phyloP scores from a whole-genome alignment of 352 stramenopile species.

The Phytophthora sansomeana region DNA sequence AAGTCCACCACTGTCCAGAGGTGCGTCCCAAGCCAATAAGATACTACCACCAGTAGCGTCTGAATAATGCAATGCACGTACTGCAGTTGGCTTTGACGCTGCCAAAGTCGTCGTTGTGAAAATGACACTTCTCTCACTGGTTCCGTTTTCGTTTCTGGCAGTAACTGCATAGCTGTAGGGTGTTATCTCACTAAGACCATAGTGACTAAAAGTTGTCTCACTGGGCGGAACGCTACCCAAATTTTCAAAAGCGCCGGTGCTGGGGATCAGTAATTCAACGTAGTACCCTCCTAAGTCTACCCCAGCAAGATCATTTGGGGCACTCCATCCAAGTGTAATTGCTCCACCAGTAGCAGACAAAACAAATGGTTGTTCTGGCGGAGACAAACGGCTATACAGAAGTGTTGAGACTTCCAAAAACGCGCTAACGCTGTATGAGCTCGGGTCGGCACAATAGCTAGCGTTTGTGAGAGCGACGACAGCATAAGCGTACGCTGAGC shows the following conservation, averaged over 20 bases:
- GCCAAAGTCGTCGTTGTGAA: constrained; percentile 24
- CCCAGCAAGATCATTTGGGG: constrained; percentile 60
- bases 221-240: constrained; percentile 11
- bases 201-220: constrained; percentile 48
- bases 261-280: constrained; percentile 30
- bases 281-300: constrained; percentile 50
- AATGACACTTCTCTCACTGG: constrained; percentile 35
- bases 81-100: constrained; percentile 28
- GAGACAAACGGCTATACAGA: constrained; percentile 32
- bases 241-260: not conserved
- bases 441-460: constrained; percentile 55
- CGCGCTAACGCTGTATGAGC: constrained; percentile 27
- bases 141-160: constrained; percentile 59
- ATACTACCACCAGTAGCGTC: constrained; percentile 40
- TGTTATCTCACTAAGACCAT: constrained; percentile 46
- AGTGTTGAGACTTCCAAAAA: constrained; percentile 49
- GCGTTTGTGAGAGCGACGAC: constrained; percentile 54
- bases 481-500: constrained; percentile 50
- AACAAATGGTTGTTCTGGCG: constrained; percentile 32
- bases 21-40: constrained; percentile 47
- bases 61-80: constrained; percentile 28
- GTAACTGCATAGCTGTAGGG: constrained; percentile 55
- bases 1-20: constrained; percentile 54
- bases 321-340: constrained; percentile 54
- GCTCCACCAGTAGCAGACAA: constrained; percentile 47